A percentile compares a stretch with the other conserved stretches of the same genome.
These are phyloP conservation scores for Pleomassaria siparia DNA, from an alignment of 2,329 filamentous ascomycete species.

Conservation along the genomic window DNA sequence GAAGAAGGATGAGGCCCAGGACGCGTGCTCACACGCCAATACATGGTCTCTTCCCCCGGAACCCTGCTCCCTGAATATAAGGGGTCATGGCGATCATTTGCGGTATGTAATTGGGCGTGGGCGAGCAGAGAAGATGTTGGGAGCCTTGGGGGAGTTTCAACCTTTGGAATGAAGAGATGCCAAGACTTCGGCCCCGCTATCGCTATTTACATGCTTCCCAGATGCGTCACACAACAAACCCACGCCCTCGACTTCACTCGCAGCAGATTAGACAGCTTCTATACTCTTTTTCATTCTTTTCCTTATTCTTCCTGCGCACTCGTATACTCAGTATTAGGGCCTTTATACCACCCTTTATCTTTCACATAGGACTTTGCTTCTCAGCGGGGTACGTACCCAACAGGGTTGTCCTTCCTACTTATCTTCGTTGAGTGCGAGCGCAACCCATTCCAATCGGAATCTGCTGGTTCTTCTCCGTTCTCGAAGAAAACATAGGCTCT, in stretches of 20 bases:
- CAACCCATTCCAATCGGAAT: not conserved
- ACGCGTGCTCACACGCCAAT: conserved; percentile 1
- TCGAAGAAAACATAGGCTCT: not conserved
- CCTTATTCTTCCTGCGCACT: not conserved
- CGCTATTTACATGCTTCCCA: not conserved
- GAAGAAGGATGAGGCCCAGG: not conserved
- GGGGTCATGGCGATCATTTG: too few relatives aligned
- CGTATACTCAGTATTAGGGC: not conserved
- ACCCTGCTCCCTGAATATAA: not conserved
- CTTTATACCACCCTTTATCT: not conserved
- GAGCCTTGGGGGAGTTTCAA: too few relatives aligned
- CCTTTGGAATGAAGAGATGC: not conserved
- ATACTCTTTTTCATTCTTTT: not conserved
- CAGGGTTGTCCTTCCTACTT: too few relatives aligned
- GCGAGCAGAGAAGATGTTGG: too few relatives aligned
- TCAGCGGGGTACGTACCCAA: conserved; percentile 1
- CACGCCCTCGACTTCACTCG: not conserved
- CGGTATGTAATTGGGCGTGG: too few relatives aligned
- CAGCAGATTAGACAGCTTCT: not conserved
- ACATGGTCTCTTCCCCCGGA: not conserved
- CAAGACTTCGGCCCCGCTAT: not conserved
- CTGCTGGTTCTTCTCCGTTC: not conserved
- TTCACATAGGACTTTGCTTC: not conserved
- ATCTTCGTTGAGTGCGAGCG: not conserved
- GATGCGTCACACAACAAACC: not conserved